Evolutionary conservation across 2,329 filamentous ascomycete species (phyloP), one percentile per base, ranked within the genome.

Genomic region (Neonectria sp.): DNA sequence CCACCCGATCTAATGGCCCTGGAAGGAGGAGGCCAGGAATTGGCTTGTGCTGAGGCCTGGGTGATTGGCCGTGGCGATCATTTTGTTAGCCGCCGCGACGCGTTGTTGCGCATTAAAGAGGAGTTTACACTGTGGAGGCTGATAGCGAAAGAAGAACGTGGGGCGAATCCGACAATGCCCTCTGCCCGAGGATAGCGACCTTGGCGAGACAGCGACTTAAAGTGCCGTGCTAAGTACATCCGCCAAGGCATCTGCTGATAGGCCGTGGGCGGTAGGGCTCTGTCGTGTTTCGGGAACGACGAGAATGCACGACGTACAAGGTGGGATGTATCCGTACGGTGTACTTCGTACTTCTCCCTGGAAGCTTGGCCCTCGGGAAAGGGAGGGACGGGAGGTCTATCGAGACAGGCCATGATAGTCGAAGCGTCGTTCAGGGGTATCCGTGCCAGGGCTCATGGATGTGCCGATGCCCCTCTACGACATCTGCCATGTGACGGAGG

Each of bases 351-450:
- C 31, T 12, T 43, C 24, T 12, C 13, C 45, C 63, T 56, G 51
- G 63, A 52, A 57, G 15, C 17, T 52, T 46, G 43, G 31, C 40
- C 24, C 31, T 43, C 31, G 55, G 37, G 25, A 24, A 43, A 24
- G n/a, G 37, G 40, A 58, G 40, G 49, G 57, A 29, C 27, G 57
- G 52, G 56, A 61, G 52, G 52, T 57, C 52, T 49, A 57, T 65
- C 63, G 57, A 65, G 52, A 61, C 57, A 45, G 52, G 55, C 63
- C 52, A 61, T 56, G 63, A 49, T 46, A 57, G 46, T 52, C 51
- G 25, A 52, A 65, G 57, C 60, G 52, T 65, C 58, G 56, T 58
- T 55, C 58, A 65, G 63, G 63, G 63, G 63, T 57, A 65, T 61
- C 63, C 53, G 59, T 58, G 63, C 53, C 52, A 55, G 46, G 63